Conservation (phyloP, 2,329 filamentous ascomycete species). For the Grosmannia clavigera region DNA sequence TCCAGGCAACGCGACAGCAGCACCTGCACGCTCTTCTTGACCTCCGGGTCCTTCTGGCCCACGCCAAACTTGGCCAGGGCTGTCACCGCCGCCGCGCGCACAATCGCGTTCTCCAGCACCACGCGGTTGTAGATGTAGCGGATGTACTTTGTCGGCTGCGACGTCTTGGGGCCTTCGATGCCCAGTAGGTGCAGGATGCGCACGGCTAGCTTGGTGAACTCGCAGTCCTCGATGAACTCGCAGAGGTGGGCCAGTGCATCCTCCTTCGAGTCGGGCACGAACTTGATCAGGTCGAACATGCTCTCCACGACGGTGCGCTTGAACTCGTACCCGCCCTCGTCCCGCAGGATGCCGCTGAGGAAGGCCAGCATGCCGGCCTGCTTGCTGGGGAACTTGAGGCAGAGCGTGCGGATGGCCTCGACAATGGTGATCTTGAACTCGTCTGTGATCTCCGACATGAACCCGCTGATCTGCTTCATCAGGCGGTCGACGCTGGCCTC, state of each 20-base stretch:
- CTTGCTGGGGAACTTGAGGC: conserved; percentile 95
- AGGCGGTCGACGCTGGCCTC: conserved; percentile 92
- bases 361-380: conserved; percentile 97
- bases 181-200: conserved; percentile 90
- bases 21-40: conserved; percentile 90
- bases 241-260: conserved; percentile 86
- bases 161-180: conserved; percentile 86
- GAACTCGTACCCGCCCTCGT: conserved; percentile 97
- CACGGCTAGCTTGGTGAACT: conserved; percentile 95
- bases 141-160: conserved; percentile 95
- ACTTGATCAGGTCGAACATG: conserved; percentile 99
- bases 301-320: conserved; percentile 96
- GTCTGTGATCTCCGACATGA: conserved; percentile 98
- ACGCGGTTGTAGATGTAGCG: conserved; percentile 99
- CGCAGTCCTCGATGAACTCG: conserved; percentile 98
- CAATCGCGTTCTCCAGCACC: conserved; percentile 91
- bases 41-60: conserved; percentile 87
- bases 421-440: conserved; percentile 99
- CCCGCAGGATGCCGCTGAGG: conserved; percentile 88
- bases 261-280: conserved; percentile 77
- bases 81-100: conserved; percentile 88
- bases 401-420: conserved; percentile 90
- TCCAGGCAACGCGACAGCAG: conserved; percentile 88
- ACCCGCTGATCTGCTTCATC: conserved; percentile 96
- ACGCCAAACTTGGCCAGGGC: conserved; percentile 95